Conservation (phyloP, 192 early-diverging fungal species). For the Anaeromyces robustus region DNA sequence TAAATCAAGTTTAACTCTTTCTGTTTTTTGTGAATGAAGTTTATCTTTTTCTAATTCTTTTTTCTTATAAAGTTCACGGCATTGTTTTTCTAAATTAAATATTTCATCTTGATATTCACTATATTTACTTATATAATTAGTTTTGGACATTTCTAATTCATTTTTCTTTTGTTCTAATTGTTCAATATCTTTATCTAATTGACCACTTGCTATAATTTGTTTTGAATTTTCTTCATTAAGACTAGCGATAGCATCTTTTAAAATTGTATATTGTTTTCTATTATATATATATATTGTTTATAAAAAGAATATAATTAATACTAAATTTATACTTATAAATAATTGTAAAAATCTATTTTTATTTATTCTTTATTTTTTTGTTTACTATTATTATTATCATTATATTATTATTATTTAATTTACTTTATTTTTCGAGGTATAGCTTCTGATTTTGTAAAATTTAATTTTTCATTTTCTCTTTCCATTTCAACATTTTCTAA, state of each 20-base stretch:
- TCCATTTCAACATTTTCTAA: constrained; percentile 38
- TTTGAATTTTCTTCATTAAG: constrained; percentile 38
- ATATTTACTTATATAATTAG: constrained; percentile 31
- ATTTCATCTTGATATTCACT: constrained; percentile 32
- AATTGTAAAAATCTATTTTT: too few relatives aligned
- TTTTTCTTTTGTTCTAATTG: constrained; percentile 24
- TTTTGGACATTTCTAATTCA: constrained; percentile 33
- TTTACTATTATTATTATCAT: neutral
- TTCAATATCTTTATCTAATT: constrained; percentile 40
- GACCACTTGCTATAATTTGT: constrained; percentile 23
- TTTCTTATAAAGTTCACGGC: constrained; percentile 45
- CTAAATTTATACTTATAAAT: too few relatives aligned
- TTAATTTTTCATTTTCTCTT: constrained; percentile 30
- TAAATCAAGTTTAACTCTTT: constrained; percentile 29
- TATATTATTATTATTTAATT: too few relatives aligned
- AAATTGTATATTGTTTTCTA: constrained; percentile 39
- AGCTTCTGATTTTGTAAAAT: constrained; percentile 29
- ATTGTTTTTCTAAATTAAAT: constrained; percentile 34
- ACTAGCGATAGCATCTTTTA: constrained; percentile 34
- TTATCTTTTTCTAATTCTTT: constrained; percentile 46
- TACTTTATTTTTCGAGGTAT: constrained; percentile 48
- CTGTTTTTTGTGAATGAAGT: constrained; percentile 29
- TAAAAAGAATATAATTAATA: neutral
- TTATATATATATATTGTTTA: constrained; percentile 1
- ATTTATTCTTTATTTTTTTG: neutral